phyloP scores from a whole-genome alignment of 768 basidiomycete species.

The Pilatotrama ljubarskyi region DNA sequence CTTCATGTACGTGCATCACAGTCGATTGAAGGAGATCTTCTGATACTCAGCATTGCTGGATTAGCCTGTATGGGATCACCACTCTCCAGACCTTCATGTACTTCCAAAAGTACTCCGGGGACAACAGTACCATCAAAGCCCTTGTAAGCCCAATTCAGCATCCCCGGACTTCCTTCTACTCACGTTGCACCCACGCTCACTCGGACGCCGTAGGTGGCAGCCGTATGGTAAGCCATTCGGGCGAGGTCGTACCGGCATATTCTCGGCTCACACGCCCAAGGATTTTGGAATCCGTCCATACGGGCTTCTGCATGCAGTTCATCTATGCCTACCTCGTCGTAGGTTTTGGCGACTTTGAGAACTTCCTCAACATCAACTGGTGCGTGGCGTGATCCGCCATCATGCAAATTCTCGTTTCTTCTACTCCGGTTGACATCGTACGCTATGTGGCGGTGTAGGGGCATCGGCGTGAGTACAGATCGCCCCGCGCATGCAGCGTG shows the following conservation, averaged over 20 bases:
- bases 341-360: slow-evolving; percentile 6
- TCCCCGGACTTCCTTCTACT: background rate
- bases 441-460: slow-evolving; percentile 2
- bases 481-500: background rate
- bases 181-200: background rate
- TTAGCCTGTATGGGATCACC: slow-evolving; percentile 18
- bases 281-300: slow-evolving; percentile 17
- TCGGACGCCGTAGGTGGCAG: background rate
- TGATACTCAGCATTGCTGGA: background rate
- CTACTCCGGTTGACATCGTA: background rate
- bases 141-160: background rate
- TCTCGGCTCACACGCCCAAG: slow-evolving; percentile 2
- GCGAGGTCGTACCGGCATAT: too few species aligned
- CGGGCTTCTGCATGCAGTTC: slow-evolving; percentile 19
- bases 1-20: slow-evolving; percentile 9
- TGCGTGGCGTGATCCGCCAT: background rate
- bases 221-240: slow-evolving; percentile 1
- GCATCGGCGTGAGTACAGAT: slow-evolving; percentile 11
- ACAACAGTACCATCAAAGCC: slow-evolving; percentile 6
- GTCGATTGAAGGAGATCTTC: background rate
- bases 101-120: slow-evolving; percentile 12
- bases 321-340: slow-evolving; percentile 13
- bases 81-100: slow-evolving; percentile 19
- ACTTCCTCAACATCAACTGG: slow-evolving; percentile 7
- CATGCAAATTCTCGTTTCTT: background rate